Conservation (phyloP, 306 rosid genomes). For the Alnus glutinosa region DNA sequence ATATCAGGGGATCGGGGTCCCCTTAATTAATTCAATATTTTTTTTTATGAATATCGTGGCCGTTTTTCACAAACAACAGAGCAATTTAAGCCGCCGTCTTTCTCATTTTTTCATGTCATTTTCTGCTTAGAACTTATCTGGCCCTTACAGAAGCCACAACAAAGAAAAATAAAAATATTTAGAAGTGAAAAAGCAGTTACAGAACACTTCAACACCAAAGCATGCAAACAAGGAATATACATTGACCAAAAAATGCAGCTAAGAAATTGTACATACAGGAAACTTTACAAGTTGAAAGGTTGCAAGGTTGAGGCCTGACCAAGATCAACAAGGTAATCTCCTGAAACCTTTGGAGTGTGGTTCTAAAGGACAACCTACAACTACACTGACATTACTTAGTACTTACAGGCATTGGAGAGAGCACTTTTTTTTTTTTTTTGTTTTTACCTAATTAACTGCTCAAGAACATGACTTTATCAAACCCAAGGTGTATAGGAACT, state of each 20-base stretch:
- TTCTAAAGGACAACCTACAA: conserved; percentile 33
- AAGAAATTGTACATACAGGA: conserved; percentile 20
- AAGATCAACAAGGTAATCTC: conserved; percentile 18
- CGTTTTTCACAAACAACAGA: not conserved
- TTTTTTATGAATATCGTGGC: not conserved
- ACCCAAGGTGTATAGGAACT: conserved; percentile 85
- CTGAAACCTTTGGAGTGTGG: conserved; percentile 2
- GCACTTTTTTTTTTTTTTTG: not conserved
- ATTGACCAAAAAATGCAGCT: not conserved
- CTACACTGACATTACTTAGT: conserved; percentile 39
- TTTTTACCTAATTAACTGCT: conserved; percentile 17
- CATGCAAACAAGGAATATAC: not conserved
- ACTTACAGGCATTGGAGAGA: conserved; percentile 27
- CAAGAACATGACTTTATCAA: conserved; percentile 72
- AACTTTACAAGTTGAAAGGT: conserved; percentile 37
- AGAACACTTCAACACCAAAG: conserved; percentile 1
- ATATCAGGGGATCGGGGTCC: not conserved
- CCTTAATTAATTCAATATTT: not conserved
- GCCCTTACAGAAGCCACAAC: too few relatives aligned
- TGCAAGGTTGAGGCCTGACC: conserved; percentile 24
- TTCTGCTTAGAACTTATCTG: not conserved
- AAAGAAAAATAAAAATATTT: not conserved
- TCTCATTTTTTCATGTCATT: not conserved
- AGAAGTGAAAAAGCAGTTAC: not conserved
- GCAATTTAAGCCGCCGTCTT: not conserved